Evolutionary conservation across 1,284 basidiomycete species (phyloP).

Genomic region (Cronartium quercuum): DNA sequence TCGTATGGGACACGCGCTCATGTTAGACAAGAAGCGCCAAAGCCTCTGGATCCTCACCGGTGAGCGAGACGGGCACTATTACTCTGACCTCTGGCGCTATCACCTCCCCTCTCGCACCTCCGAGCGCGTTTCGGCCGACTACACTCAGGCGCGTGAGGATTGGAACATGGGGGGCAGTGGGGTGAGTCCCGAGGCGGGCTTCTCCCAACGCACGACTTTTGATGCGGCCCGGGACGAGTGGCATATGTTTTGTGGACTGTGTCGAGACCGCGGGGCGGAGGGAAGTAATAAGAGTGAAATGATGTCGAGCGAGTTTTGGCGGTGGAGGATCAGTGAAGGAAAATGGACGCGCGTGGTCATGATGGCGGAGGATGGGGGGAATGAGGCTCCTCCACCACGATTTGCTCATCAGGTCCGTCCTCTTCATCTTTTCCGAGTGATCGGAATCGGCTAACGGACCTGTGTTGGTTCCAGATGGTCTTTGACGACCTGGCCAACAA

Average conservation of each 20-base stretch:
- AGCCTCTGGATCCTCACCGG: conserved; percentile 34
- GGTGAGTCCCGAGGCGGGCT: conserved; percentile 24
- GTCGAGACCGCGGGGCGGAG: conserved; percentile 12
- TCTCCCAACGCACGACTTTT: conserved; percentile 34
- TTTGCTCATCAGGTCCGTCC: conserved; percentile 33
- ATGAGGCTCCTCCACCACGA: conserved; percentile 13
- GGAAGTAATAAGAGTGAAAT: conserved; percentile 15
- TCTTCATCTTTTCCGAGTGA: neutral
- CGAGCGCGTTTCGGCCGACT: conserved; percentile 17
- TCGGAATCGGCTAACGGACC: neutral
- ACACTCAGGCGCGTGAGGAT: neutral
- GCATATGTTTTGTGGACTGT: conserved; percentile 36
- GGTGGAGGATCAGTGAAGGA: conserved; percentile 19
- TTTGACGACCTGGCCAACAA: conserved; percentile 22
- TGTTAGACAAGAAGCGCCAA: conserved; percentile 31
- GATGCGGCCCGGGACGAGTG: conserved; percentile 32
- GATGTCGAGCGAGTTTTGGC: conserved; percentile 39
- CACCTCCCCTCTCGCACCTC: neutral
- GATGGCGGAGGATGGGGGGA: conserved; percentile 14
- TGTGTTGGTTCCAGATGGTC: conserved; percentile 20
- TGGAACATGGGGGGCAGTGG: neutral
- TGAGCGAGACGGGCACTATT: conserved; percentile 28
- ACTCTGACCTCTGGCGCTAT: conserved; percentile 29
- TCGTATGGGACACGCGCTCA: conserved; percentile 28
- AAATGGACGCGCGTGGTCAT: conserved; percentile 18